Conservation (phyloP, 2,329 filamentous ascomycete species). For the Ophiostoma sp. region DNA sequence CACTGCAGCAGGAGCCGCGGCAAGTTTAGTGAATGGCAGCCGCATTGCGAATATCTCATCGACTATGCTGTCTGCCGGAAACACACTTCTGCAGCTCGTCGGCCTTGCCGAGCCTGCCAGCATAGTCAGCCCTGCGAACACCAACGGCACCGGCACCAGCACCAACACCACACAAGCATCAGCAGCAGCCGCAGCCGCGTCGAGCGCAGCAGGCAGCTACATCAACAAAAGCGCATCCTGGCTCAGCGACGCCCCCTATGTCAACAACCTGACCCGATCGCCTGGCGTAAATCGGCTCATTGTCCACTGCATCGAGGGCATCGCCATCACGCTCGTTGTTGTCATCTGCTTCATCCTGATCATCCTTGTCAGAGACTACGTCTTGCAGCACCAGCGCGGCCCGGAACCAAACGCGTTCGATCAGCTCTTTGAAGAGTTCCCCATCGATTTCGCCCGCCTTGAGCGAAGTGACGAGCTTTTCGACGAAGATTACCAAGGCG, state of each 20-base stretch:
- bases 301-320: constrained; percentile 82
- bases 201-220: neutral
- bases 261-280: constrained; percentile 61
- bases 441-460: constrained; percentile 11
- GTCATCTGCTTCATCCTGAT: constrained; percentile 95
- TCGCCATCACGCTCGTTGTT: constrained; percentile 85
- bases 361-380: constrained; percentile 94
- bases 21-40: neutral
- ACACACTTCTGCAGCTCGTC: constrained; percentile 22
- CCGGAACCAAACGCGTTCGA: constrained; percentile 69
- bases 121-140: neutral
- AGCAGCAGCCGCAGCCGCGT: neutral
- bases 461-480: neutral
- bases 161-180: neutral
- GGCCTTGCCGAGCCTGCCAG: constrained; percentile 26
- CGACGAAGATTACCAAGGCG: neutral
- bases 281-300: constrained; percentile 70
- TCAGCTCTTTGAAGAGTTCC: constrained; percentile 26
- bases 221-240: constrained; percentile 38
- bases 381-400: constrained; percentile 93
- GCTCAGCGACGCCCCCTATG: constrained; percentile 52
- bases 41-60: neutral
- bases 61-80: neutral
- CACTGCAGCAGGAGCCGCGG: neutral
- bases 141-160: too few species aligned